Conservation (phyloP, 1,139 yeast genomes). For the Sugiyamaella xylanicola region DNA sequence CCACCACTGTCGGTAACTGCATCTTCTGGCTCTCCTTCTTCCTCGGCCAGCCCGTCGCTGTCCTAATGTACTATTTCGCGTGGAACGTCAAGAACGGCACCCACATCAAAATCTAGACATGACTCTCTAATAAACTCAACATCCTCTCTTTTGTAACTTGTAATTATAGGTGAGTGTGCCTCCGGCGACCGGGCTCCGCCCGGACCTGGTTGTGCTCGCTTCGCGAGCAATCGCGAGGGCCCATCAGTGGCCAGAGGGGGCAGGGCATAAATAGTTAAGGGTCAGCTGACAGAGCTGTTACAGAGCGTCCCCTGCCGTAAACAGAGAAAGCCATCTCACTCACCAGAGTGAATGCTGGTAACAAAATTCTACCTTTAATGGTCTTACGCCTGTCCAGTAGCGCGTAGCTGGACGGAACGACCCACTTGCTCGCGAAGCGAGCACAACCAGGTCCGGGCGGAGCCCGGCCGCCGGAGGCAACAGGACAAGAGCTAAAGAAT, state of each 20-base stretch:
- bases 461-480: conserved; percentile 17
- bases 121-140: not conserved
- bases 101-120: conserved; percentile 6
- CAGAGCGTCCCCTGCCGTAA: no score
- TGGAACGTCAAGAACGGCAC: conserved; percentile 46
- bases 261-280: no score
- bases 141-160: not conserved
- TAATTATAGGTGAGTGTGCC: not conserved
- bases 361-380: no score
- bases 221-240: no score
- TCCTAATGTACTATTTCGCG: conserved; percentile 48
- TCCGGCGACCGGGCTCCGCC: conserved; percentile 16
- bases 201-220: conserved; percentile 13
- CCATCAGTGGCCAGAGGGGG: no score
- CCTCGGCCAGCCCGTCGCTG: conserved; percentile 50
- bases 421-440: conserved; percentile 7
- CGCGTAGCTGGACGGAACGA: no score
- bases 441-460: conserved; percentile 10
- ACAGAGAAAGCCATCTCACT: no score
- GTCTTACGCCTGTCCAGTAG: no score
- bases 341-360: no score
- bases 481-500: not conserved
- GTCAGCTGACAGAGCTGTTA: no score
- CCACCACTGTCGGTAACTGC: conserved; percentile 48
- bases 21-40: conserved; percentile 50